phyloP scores from a whole-genome alignment of 2,329 filamentous ascomycete species.

The Hirsutella minnesotensis region DNA sequence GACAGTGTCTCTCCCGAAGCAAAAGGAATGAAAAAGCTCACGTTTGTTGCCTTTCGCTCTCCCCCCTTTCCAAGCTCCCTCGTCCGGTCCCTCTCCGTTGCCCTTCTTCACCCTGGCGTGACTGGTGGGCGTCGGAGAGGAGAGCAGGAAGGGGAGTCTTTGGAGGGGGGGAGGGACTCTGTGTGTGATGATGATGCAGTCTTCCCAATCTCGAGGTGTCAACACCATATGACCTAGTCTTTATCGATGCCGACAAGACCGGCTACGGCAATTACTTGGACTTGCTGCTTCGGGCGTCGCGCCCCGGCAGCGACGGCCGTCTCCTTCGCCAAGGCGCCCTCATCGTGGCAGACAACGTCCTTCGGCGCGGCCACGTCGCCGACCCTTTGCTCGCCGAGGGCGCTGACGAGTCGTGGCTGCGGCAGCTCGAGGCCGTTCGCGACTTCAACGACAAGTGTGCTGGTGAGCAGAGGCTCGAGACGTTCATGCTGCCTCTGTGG shows the following conservation, averaged over 20 bases:
- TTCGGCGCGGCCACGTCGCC: conserved; percentile 36
- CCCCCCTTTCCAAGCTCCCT: too few species aligned
- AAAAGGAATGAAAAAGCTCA: too few species aligned
- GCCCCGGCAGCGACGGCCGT: conserved; percentile 21
- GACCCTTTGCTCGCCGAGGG: conserved; percentile 10
- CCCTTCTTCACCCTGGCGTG: too few species aligned
- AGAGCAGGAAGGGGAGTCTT: too few species aligned
- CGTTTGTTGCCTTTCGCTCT: neutral
- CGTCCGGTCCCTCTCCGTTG: too few species aligned
- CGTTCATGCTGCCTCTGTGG: conserved; percentile 29
- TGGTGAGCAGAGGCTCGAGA: conserved; percentile 23
- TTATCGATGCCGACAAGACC: conserved; percentile 41
- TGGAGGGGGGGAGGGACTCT: neutral
- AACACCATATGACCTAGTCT: conserved; percentile 39
- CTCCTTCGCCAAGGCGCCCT: conserved; percentile 36
- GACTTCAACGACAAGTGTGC: conserved; percentile 22
- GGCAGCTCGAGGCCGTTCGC: conserved; percentile 16
- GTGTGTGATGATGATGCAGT: conserved; percentile 8
- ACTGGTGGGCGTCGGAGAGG: too few species aligned
- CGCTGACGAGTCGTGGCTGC: conserved; percentile 4
- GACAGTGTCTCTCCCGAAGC: too few species aligned
- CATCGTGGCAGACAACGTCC: conserved; percentile 42
- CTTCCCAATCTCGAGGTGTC: conserved; percentile 16
- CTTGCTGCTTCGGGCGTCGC: conserved; percentile 30
- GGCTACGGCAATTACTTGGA: conserved; percentile 36